Evolutionary conservation across 129 eudicot genomes (phyloP), one percentile per base, ranked within the genome.

Genomic region (Erigeron canadensis): DNA sequence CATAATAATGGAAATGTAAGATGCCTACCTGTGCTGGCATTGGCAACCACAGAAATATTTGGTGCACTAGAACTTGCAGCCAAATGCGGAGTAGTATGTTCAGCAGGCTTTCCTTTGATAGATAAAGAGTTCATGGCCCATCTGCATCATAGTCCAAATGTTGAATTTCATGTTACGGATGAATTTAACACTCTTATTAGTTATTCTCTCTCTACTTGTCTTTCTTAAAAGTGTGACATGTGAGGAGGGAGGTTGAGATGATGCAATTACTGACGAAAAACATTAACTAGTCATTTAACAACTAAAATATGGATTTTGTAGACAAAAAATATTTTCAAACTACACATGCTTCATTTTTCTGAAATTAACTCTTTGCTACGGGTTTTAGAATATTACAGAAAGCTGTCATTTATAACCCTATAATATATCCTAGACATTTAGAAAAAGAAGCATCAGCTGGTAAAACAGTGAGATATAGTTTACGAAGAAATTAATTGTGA

Each of bases 41-140:
- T 80, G 79, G 94, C 73, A 57, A 61, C 71, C 8, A 77, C 63
- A 48, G 98, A 68, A 62, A 84, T 42, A 77, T 82, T 81, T 56
- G 95, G 85, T 62, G 82, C 86, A 81, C 82, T 80, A 37, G 96
- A 65, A 75, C 77, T 86, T 53, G 84, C 69, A 12, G 91, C 75
- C 64, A 84, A 68, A 79, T 79, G 75, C 48, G 83, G 73, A 72
- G 87, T 70, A 58, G 87, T 70, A 58, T 83, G 95, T 63, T 89
- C 98, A 73, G 90, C 79, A 77, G 91, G 77, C 85, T 92, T 92
- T 78, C 89, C 95, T 86, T 88, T 89, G 37, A 81, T 63, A 44
- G 95, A 81, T 85, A 92, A 85, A 57, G 93, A 89, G 72, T 96
- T 92, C 98, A 92, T 92, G 43, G 96, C 98, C 98, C 98, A 92